phyloP scores from a whole-genome alignment of 495 filamentous ascomycete species.

The Acidiella bohemica region DNA sequence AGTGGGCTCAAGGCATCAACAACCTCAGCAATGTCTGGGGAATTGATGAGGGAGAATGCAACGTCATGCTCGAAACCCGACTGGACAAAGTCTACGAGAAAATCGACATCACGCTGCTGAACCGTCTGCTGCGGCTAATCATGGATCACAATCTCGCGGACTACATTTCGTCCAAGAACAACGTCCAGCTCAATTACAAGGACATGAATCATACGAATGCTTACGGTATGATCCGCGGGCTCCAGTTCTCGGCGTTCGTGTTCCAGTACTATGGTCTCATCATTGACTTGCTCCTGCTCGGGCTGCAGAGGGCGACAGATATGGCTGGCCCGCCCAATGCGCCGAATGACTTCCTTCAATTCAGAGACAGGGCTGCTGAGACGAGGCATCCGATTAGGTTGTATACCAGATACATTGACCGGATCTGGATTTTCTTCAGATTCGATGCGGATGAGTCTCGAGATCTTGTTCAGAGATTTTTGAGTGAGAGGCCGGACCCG shows the following conservation, averaged over 20 bases:
- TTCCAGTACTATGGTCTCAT: conserved; percentile 99
- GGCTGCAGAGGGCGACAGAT: conserved; percentile 85
- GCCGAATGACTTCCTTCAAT: conserved; percentile 98
- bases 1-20: conserved; percentile 99
- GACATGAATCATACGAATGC: conserved; percentile 99
- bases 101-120: conserved; percentile 92
- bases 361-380: conserved; percentile 80
- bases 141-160: conserved; percentile 99
- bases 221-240: conserved; percentile 92
- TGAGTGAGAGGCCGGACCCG: conserved; percentile 96
- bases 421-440: conserved; percentile 94
- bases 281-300: conserved; percentile 84
- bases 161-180: conserved; percentile 99
- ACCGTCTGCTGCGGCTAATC: conserved; percentile 82
- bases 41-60: conserved; percentile 87
- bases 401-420: conserved; percentile 95
- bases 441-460: conserved; percentile 89
- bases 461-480: conserved; percentile 92
- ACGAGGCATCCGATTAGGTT: conserved; percentile 87
- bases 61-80: conserved; percentile 98
- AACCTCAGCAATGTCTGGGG: conserved; percentile 98
- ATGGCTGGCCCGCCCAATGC: conserved; percentile 93
- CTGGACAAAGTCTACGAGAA: conserved; percentile 99
- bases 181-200: conserved; percentile 97
- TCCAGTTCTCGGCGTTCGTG: conserved; percentile 96